phyloP scores from a whole-genome alignment of 2,329 filamentous ascomycete species.

The Penicillium sp. region DNA sequence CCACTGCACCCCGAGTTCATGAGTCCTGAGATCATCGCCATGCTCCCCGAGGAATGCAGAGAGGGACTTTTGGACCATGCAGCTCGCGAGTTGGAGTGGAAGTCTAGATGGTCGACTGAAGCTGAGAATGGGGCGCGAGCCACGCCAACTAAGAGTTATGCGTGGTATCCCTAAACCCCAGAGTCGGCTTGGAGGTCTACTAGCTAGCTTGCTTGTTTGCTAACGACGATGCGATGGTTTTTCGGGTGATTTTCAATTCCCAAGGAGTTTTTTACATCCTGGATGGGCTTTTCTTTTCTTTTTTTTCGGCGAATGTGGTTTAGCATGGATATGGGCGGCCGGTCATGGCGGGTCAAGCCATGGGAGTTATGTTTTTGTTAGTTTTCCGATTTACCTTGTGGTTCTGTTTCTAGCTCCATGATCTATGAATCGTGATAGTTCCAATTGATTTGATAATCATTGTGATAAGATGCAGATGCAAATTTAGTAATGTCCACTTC shows the following conservation, averaged over 20 bases:
- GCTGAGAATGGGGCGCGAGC: conserved; percentile 49
- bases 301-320: conserved; percentile 13
- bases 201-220: not conserved
- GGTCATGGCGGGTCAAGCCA: conserved; percentile 19
- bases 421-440: not conserved
- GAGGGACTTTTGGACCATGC: conserved; percentile 69
- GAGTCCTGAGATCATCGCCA: conserved; percentile 42
- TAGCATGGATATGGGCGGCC: conserved; percentile 19
- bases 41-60: conserved; percentile 58
- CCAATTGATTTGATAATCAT: not conserved
- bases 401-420: not conserved
- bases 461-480: not conserved
- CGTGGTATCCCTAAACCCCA: conserved; percentile 36
- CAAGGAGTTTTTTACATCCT: not conserved
- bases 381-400: not conserved
- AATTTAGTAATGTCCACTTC: not conserved
- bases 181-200: conserved; percentile 4
- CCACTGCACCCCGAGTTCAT: conserved; percentile 39
- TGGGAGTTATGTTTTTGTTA: conserved; percentile 11
- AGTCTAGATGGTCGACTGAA: conserved; percentile 72
- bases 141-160: conserved; percentile 38
- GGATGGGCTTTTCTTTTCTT: not conserved
- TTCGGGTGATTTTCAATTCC: not conserved
- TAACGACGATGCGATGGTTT: not conserved
- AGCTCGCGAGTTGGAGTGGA: conserved; percentile 69